Evolutionary conservation across 169 alveolate genomes (phyloP), one percentile per base, ranked within the genome.

Genomic region (Eimeria necatrix): DNA sequence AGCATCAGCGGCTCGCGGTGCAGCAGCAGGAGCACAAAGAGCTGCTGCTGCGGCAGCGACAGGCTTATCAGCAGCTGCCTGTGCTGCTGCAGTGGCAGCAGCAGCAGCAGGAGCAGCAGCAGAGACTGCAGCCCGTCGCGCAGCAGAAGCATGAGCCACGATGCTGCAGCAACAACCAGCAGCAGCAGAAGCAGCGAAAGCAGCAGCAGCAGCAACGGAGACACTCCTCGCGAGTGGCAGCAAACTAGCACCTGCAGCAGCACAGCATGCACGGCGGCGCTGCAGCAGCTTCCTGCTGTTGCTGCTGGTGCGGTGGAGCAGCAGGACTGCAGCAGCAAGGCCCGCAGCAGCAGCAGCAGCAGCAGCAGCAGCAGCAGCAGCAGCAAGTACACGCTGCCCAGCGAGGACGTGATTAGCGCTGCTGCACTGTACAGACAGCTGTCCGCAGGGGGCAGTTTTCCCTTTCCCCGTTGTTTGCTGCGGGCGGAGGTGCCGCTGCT

Each of bases 401-500:
- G 53, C 46, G 84, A 73, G 12, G 84, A 73, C 56, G 46, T 48
- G 32, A 73, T 73, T 20, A 8, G 56, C 12, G 84, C 84, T 46
- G 51, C 59, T 73, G 51, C 84, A 22, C 24, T 73, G 56, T 73
- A 73, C 46, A 46, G 56, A n/a, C 84, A 73, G 84, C 84, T 73
- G 4, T 73, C 56, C 10, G 14, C 84, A 6, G 84, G 84, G 4
- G 84, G 84, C n/a, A 53, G 4, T 48, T 73, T 73, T 48, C 84
- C 84, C 10, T 26, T 48, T 26, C 84, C 84, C 2, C 84, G 84
- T 9, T 73, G 84, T 26, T 73, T 73, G 84, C 84, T 73, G 84
- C 84, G 84, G 84, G 53, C 46, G 22, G 84, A 73, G 24, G 59
- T 73, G 51, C 84, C 84, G 51, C 56, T 73, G 84, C 84, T 73